Evolutionary conservation across 1,284 basidiomycete species (phyloP).

Genomic region (Stygiomarasmius scandens): DNA sequence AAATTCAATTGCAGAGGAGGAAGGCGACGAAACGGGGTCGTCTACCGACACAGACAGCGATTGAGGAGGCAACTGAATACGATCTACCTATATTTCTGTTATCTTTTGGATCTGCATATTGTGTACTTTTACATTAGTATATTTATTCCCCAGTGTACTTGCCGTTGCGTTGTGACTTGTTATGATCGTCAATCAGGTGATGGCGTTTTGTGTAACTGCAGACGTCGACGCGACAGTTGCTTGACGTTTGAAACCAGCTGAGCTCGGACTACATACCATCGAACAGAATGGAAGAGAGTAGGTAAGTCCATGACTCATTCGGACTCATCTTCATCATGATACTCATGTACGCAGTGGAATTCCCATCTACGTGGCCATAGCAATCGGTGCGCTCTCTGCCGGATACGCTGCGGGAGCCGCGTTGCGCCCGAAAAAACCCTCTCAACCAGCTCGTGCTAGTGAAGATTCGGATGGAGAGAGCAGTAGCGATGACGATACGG

Average conservation of each 20-base stretch:
- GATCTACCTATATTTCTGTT: not conserved
- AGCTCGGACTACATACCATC: too few relatives aligned
- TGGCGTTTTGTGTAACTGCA: not conserved
- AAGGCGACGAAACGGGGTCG: slow-evolving; percentile 47
- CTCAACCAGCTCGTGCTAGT: not conserved
- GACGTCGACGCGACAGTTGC: too few relatives aligned
- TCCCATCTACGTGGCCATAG: not conserved
- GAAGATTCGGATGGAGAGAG: slow-evolving; percentile 20
- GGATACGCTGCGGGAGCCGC: slow-evolving; percentile 16
- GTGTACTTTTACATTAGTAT: not conserved
- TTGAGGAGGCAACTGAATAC: slow-evolving; percentile 31
- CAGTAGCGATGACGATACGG: slow-evolving; percentile 25
- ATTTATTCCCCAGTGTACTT: too few relatives aligned
- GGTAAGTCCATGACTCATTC: not conserved
- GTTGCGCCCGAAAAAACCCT: not conserved
- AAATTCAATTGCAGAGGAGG: slow-evolving; percentile 28
- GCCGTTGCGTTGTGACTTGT: too few relatives aligned
- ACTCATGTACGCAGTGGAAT: not conserved
- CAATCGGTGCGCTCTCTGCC: slow-evolving; percentile 10
- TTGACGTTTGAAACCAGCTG: too few relatives aligned
- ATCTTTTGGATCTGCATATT: not conserved
- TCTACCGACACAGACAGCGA: slow-evolving; percentile 45
- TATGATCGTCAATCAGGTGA: not conserved
- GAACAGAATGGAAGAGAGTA: not conserved
- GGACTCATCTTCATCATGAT: not conserved